Percentiles rank a stretch among this genome's conserved stretches.
Conservation (phyloP, 495 filamentous ascomycete species). For the Lasiosphaeria miniovina region DNA sequence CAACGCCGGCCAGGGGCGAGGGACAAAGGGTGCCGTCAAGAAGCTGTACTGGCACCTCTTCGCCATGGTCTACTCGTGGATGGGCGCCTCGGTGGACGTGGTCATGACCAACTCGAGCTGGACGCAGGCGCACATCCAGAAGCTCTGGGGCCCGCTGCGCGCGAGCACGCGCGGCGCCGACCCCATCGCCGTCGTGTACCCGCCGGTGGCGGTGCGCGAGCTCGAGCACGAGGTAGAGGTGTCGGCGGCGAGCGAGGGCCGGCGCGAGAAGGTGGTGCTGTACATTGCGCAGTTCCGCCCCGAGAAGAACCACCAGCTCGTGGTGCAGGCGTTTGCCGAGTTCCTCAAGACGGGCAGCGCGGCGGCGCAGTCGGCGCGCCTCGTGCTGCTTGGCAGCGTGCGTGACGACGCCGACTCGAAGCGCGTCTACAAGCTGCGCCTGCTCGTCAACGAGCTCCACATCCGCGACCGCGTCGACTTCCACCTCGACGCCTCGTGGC, state of each 20-base stretch:
- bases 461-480: constrained; percentile 83
- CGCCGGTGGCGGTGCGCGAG: constrained; percentile 84
- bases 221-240: constrained; percentile 70
- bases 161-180: constrained; percentile 37
- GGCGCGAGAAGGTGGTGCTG: constrained; percentile 66
- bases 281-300: constrained; percentile 98
- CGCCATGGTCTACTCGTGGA: constrained; percentile 72
- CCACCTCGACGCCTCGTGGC: constrained; percentile 84
- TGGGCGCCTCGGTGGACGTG: constrained; percentile 78
- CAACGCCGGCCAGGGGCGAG: constrained; percentile 76
- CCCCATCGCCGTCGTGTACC: constrained; percentile 72
- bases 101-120: constrained; percentile 97
- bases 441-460: constrained; percentile 82
- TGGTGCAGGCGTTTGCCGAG: constrained; percentile 77
- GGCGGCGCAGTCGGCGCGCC: constrained; percentile 53
- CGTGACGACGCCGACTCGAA: constrained; percentile 79
- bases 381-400: constrained; percentile 85
- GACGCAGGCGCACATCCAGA: constrained; percentile 81
- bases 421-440: constrained; percentile 83
- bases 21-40: constrained; percentile 64
- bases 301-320: constrained; percentile 89
- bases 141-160: constrained; percentile 69
- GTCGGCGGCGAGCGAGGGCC: constrained; percentile 58
- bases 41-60: constrained; percentile 83
- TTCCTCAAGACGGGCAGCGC: constrained; percentile 49